Evolutionary conservation across 768 basidiomycete species (phyloP).

Genomic region (Glaciozyma martinii): DNA sequence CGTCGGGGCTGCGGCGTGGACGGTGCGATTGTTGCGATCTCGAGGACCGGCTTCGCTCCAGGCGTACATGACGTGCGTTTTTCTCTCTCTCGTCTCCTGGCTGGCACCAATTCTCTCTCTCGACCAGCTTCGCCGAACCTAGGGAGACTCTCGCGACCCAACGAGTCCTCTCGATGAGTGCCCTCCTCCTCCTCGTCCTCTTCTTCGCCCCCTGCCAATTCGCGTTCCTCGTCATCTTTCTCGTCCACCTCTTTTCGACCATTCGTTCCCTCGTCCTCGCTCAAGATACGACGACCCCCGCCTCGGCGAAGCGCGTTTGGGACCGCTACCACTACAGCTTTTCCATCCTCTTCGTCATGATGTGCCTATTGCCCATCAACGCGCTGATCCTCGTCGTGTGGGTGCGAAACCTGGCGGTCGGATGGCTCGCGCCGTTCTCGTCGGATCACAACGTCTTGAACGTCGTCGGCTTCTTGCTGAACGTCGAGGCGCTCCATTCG

Average conservation of each 20-base stretch:
- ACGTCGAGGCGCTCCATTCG: slow-evolving; percentile 30
- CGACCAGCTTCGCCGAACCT: slow-evolving; percentile 7
- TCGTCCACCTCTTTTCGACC: slow-evolving; percentile 66
- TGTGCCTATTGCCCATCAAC: slow-evolving; percentile 66
- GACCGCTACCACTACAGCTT: slow-evolving; percentile 23
- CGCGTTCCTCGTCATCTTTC: slow-evolving; percentile 72
- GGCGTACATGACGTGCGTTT: neutral
- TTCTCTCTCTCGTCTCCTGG: neutral
- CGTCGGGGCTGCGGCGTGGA: slow-evolving; percentile 1
- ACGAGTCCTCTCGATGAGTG: slow-evolving; percentile 42
- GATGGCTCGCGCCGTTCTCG: slow-evolving; percentile 66
- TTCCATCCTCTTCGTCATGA: slow-evolving; percentile 60
- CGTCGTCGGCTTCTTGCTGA: slow-evolving; percentile 33
- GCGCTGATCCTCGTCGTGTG: slow-evolving; percentile 69
- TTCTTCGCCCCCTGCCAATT: slow-evolving; percentile 85
- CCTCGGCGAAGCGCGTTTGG: slow-evolving; percentile 2
- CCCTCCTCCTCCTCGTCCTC: slow-evolving; percentile 60
- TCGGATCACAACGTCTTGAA: slow-evolving; percentile 54
- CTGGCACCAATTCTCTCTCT: neutral
- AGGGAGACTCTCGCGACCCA: slow-evolving; percentile 7
- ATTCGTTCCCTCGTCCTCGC: slow-evolving; percentile 31
- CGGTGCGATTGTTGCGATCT: neutral
- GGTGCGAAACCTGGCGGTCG: slow-evolving; percentile 74
- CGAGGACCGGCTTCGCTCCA: neutral
- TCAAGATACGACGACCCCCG: neutral